Evolutionary conservation across 345 rosid species (phyloP).

Genomic region (Raphanus raphanistrum): DNA sequence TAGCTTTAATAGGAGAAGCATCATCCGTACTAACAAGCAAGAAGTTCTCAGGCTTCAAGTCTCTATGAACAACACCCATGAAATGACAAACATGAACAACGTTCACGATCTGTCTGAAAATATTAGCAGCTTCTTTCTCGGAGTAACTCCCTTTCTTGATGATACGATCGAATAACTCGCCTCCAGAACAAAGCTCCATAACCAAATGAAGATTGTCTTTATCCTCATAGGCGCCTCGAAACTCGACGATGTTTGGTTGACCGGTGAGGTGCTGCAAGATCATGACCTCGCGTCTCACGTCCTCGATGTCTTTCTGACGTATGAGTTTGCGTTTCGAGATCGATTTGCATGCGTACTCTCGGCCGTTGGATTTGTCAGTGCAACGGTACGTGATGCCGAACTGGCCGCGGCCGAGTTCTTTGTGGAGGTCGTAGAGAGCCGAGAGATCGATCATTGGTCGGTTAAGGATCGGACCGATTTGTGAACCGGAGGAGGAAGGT

Average conservation of each 20-base stretch:
- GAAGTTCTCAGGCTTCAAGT: conserved; percentile 96
- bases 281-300: conserved; percentile 71
- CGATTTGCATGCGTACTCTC: conserved; percentile 77
- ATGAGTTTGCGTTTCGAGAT: conserved; percentile 65
- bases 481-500: conserved; percentile 39
- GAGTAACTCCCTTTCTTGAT: conserved; percentile 69
- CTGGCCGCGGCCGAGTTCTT: conserved; percentile 83
- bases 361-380: conserved; percentile 63
- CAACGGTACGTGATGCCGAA: conserved; percentile 75
- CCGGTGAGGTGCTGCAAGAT: conserved; percentile 82
- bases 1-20: conserved; percentile 65
- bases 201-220: conserved; percentile 59
- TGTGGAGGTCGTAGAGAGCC: conserved; percentile 53
- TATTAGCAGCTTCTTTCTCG: conserved; percentile 73
- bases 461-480: conserved; percentile 51
- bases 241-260: conserved; percentile 86
- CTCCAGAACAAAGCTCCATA: conserved; percentile 95
- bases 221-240: conserved; percentile 82
- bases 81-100: conserved; percentile 91
- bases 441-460: conserved; percentile 63
- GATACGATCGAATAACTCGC: conserved; percentile 91
- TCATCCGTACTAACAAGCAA: conserved; percentile 56
- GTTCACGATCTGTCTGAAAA: conserved; percentile 73
- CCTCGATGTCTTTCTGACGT: conserved; percentile 52
- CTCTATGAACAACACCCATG: conserved; percentile 92